Evolutionary conservation across 2,329 filamentous ascomycete genomes (phyloP).

Genomic region (Calonectria montana): DNA sequence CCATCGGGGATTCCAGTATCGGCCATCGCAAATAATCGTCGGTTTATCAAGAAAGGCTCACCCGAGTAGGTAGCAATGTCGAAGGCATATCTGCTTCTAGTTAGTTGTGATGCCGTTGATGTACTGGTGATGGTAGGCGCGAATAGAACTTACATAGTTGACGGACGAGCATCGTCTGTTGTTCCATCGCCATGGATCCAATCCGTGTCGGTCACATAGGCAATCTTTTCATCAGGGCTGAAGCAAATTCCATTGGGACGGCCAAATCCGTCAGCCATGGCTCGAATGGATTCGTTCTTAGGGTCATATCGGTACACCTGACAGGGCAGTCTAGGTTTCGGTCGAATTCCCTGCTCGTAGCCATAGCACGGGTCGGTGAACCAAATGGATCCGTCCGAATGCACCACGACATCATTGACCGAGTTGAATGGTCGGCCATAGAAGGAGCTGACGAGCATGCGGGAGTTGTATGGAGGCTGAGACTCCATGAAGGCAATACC

Average conservation of each 20-base stretch:
- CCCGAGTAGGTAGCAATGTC: conserved; percentile 39
- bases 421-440: conserved; percentile 60
- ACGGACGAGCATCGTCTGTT: conserved; percentile 38
- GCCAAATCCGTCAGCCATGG: conserved; percentile 60
- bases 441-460: conserved; percentile 51
- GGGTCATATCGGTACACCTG: conserved; percentile 62
- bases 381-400: conserved; percentile 57
- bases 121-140: not conserved
- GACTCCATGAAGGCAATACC: conserved; percentile 49
- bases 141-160: conserved; percentile 40
- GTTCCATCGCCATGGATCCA: conserved; percentile 48
- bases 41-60: conserved; percentile 26
- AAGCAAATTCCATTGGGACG: conserved; percentile 60
- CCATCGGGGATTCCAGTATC: conserved; percentile 59
- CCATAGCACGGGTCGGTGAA: conserved; percentile 64
- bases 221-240: conserved; percentile 55
- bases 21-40: conserved; percentile 62
- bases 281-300: conserved; percentile 50
- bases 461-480: conserved; percentile 43
- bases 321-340: conserved; percentile 54
- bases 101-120: not conserved
- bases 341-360: conserved; percentile 58
- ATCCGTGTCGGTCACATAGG: conserved; percentile 60
- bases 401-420: conserved; percentile 59
- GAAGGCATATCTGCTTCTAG: conserved; percentile 47